Evolutionary conservation across 805 yeast species (phyloP), one percentile per base, ranked within the genome.

Genomic region (Saccharomycopsis sp.): DNA sequence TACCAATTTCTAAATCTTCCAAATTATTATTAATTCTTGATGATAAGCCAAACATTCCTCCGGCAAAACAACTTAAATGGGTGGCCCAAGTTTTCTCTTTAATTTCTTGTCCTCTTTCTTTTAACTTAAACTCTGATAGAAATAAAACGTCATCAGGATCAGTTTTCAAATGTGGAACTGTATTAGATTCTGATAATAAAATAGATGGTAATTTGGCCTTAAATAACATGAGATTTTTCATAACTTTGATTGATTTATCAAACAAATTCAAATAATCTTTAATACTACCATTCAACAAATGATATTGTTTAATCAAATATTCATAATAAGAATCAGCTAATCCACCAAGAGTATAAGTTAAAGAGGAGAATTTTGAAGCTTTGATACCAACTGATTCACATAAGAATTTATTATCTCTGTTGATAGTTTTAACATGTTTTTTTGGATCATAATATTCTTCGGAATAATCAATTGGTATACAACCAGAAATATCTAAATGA

Each of bases 11-110:
- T 36, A 66, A 44, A 42, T 67, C 68, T 23, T 52, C 54, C 3
- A 54, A 48, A 28, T 48, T 40, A 3, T 17, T 33, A 19, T 19
- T 44, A 1, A 70, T 41, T 34, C 57, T 64, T 4, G 72, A 59
- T 2, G 72, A 73, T 20, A 73, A 50, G 0, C 71, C 71, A 50
- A 68, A 59, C 66, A 70, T 70, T 2, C 77, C 73, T 13, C 77
- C 79, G 3, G 71, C 57, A 41, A 67, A 70, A 49, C 81, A 75
- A 5, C 69, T 53, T 35, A 70, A 55, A 45, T 70, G 75, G 21
- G 67, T 58, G 62, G 67, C 34, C 39, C 39, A 34, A 31, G 46
- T 45, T 26, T 44, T 28, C 36, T 33, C 44, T n/a, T n/a, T 44
- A 47, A 29, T 40, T 2, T 42, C 39, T 1, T 42, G 37, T 6